A percentile compares a stretch with the other conserved stretches of the same genome.
Evolutionary conservation across 2,329 filamentous ascomycete species (phyloP).

Genomic region (Graphium sp.): DNA sequence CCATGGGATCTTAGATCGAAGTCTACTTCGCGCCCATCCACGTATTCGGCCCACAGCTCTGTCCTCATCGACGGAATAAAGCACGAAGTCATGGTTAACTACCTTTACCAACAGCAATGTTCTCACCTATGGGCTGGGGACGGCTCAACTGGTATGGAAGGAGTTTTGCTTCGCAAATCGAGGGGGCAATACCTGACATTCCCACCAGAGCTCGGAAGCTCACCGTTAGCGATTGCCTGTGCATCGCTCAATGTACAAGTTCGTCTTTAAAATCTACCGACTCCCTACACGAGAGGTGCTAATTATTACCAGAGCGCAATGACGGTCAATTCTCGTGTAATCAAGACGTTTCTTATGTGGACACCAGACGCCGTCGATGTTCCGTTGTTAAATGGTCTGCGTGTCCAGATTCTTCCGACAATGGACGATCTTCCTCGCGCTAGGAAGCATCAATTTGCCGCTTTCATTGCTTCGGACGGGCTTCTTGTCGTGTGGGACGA

Average conservation of each 20-base stretch:
- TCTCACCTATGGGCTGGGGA: conserved; percentile 58
- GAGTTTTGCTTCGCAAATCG: conserved; percentile 53
- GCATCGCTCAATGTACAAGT: conserved; percentile 57
- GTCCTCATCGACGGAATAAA: conserved; percentile 55
- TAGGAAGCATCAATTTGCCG: conserved; percentile 65
- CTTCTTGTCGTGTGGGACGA: conserved; percentile 73
- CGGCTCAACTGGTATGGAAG: conserved; percentile 50
- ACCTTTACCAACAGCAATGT: conserved; percentile 67
- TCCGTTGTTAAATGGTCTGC: conserved; percentile 59
- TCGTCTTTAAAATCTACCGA: conserved; percentile 9
- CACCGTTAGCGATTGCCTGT: conserved; percentile 47
- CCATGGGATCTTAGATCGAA: no score
- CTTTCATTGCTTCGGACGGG: conserved; percentile 56
- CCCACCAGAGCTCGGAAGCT: conserved; percentile 45
- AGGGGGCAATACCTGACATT: conserved; percentile 58
- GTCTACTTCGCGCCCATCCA: no score
- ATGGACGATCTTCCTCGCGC: conserved; percentile 54
- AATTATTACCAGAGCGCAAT: conserved; percentile 43
- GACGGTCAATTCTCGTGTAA: conserved; percentile 66
- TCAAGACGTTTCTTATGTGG: conserved; percentile 62
- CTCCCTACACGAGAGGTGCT: background rate
- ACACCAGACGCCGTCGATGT: conserved; percentile 59
- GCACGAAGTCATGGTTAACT: conserved; percentile 72
- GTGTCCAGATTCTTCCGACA: conserved; percentile 58
- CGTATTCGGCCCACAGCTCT: conserved; percentile 22